These are phyloP conservation scores for Boechera divaricarpa DNA, from an alignment of 345 rosid genomes.

Conservation along the genomic window DNA sequence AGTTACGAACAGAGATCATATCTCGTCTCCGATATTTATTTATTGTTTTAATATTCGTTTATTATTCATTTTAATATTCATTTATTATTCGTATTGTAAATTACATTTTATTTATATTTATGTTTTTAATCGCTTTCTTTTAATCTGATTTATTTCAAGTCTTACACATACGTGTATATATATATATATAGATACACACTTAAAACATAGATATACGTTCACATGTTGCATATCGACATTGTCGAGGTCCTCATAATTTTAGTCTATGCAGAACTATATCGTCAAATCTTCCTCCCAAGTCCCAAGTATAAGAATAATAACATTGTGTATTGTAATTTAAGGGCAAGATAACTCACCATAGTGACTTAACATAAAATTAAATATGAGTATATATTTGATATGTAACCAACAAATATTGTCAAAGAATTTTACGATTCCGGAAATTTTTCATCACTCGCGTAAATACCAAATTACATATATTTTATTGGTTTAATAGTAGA, in stretches of 20 bases:
- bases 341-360: background rate
- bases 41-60: too few species aligned
- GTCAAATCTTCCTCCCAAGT: background rate
- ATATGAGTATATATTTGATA: background rate
- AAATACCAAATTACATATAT: background rate
- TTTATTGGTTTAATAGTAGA: background rate
- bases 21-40: too few species aligned
- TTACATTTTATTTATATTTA: too few species aligned
- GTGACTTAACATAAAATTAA: background rate
- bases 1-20: too few species aligned
- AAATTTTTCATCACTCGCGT: too few species aligned
- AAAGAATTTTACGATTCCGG: background rate
- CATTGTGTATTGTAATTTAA: background rate
- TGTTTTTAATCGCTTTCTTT: too few species aligned
- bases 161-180: background rate
- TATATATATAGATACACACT: background rate
- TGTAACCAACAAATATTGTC: background rate
- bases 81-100: too few species aligned
- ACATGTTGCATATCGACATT: slow-evolving; percentile 22
- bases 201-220: background rate
- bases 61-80: too few species aligned
- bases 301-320: background rate
- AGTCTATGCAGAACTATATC: background rate
- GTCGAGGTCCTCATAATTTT: slow-evolving; percentile 22
- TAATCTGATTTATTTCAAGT: too few species aligned